Percentiles rank a stretch among this genome's conserved stretches.
Evolutionary conservation across 768 basidiomycete genomes (phyloP).

Genomic region (Pleurotus eryngii): DNA sequence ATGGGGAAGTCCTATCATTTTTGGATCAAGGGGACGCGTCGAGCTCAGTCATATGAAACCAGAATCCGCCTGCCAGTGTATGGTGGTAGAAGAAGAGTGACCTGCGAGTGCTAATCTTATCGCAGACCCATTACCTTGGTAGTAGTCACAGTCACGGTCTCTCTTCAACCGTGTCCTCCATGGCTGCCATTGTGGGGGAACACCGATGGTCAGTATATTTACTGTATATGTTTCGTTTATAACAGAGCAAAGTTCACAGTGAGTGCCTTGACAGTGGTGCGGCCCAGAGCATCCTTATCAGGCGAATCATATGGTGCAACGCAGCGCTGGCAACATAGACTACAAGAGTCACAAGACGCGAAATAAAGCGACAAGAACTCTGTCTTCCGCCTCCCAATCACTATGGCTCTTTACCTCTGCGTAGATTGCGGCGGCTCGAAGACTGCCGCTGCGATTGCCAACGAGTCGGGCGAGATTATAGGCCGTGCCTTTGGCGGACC

Average conservation of each 20-base stretch:
- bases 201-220: background rate
- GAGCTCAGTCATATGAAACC: too few relatives aligned
- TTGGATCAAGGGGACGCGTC: too few relatives aligned
- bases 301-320: constrained; percentile 3
- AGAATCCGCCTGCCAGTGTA: too few relatives aligned
- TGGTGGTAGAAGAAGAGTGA: too few relatives aligned
- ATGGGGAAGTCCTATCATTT: constrained; percentile 5
- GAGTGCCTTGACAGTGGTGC: too few relatives aligned
- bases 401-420: constrained; percentile 69
- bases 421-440: constrained; percentile 91
- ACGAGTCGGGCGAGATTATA: constrained; percentile 53
- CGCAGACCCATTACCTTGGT: too few relatives aligned
- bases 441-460: constrained; percentile 71
- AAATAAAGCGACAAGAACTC: too few relatives aligned
- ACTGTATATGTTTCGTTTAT: background rate
- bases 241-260: background rate
- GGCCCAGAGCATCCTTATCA: background rate
- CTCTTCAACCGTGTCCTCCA: too few relatives aligned
- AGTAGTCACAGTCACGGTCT: too few relatives aligned
- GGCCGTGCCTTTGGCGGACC: constrained; percentile 72
- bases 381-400: background rate
- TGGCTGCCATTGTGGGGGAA: background rate
- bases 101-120: too few relatives aligned
- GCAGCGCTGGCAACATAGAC: background rate
- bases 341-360: background rate